phyloP scores from a whole-genome alignment of 2,329 filamentous ascomycete genomes.

The Aphanocladium album region DNA sequence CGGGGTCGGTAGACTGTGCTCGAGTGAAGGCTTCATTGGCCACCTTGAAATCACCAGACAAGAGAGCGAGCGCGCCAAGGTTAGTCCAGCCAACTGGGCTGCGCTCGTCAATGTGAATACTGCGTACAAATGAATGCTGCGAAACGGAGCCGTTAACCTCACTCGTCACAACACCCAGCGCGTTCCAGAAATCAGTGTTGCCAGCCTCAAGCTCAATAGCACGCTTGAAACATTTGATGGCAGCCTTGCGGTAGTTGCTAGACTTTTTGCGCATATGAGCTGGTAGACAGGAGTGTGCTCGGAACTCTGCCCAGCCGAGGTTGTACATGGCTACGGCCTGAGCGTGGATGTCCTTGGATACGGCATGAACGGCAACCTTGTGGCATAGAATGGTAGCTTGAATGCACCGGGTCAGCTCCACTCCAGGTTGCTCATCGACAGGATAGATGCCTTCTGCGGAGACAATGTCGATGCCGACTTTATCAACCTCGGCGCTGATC shows the following conservation, averaged over 20 bases:
- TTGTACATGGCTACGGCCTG: constrained; percentile 98
- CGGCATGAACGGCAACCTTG: constrained; percentile 75
- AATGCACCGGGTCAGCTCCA: constrained; percentile 55
- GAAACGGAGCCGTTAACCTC: constrained; percentile 79
- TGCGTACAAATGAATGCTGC: constrained; percentile 89
- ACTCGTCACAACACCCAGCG: constrained; percentile 85
- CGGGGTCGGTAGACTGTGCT: constrained; percentile 89
- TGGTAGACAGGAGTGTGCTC: constrained; percentile 66
- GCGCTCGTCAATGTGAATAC: constrained; percentile 85
- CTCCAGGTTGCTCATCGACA: constrained; percentile 42
- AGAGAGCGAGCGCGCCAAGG: constrained; percentile 75
- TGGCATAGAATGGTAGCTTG: constrained; percentile 76
- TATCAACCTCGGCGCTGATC: constrained; percentile 65
- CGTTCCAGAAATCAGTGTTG: constrained; percentile 96
- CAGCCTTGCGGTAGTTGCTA: constrained; percentile 68
- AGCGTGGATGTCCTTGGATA: constrained; percentile 71
- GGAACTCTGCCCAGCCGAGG: constrained; percentile 87
- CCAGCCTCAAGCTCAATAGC: constrained; percentile 93
- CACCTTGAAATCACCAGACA: constrained; percentile 78
- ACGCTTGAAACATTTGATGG: constrained; percentile 87
- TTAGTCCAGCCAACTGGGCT: constrained; percentile 87
- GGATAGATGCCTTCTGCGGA: constrained; percentile 40
- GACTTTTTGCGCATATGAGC: constrained; percentile 49
- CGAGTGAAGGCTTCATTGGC: constrained; percentile 86
- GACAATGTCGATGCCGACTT: constrained; percentile 43